Evolutionary conservation across 768 basidiomycete genomes (phyloP).

Genomic region (Boletus rubescentipes): DNA sequence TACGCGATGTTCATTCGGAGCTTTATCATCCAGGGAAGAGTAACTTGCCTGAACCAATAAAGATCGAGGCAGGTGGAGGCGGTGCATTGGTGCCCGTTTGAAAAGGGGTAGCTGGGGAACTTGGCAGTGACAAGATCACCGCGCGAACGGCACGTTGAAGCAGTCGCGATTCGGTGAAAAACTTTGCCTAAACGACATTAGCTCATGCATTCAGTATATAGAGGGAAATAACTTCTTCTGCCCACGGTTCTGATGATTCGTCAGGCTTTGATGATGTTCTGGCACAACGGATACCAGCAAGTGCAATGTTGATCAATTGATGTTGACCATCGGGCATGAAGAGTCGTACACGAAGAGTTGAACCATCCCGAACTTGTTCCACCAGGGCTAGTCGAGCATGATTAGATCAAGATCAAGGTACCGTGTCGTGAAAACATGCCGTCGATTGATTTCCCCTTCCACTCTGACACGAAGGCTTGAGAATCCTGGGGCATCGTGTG

Average conservation of each 20-base stretch:
- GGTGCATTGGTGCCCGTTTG: conserved; percentile 54
- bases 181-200: conserved; percentile 66
- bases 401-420: conserved; percentile 6
- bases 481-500: conserved; percentile 90
- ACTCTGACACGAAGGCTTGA: conserved; percentile 82
- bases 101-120: conserved; percentile 77
- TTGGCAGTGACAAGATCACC: conserved; percentile 77
- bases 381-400: conserved; percentile 63
- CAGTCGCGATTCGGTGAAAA: conserved; percentile 87
- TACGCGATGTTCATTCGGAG: conserved; percentile 23
- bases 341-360: conserved; percentile 84
- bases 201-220: neutral
- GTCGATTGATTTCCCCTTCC: conserved; percentile 90
- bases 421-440: conserved; percentile 43
- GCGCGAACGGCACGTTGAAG: conserved; percentile 79
- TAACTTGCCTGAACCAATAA: conserved; percentile 78
- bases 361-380: conserved; percentile 92
- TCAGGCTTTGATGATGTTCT: conserved; percentile 69
- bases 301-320: conserved; percentile 82
- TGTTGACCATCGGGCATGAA: conserved; percentile 88
- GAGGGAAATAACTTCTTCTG: conserved; percentile 70
- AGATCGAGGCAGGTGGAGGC: conserved; percentile 73
- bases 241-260: conserved; percentile 78
- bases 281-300: conserved; percentile 79
- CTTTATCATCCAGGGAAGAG: neutral